Percentiles rank a stretch among this genome's conserved stretches.
Evolutionary conservation across 2,329 filamentous ascomycete genomes (phyloP).

Genomic region (Rugonectria rugulosa): DNA sequence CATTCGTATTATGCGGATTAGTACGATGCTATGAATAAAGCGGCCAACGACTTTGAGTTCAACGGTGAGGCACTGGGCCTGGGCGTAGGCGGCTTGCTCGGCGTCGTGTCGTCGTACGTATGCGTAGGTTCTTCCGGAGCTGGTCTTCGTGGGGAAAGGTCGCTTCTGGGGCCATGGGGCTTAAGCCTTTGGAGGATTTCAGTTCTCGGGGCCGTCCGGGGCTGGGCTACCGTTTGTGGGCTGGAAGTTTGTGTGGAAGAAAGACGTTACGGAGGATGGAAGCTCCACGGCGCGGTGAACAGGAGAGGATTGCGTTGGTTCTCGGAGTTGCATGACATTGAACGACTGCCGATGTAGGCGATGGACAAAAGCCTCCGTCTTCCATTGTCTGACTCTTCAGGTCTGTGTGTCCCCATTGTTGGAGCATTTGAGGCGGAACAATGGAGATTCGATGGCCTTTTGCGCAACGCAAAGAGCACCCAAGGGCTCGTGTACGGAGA

Average conservation of each 20-base stretch:
- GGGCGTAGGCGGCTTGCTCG: conserved; percentile 11
- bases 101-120: conserved; percentile 11
- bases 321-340: neutral
- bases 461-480: conserved; percentile 20
- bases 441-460: conserved; percentile 16
- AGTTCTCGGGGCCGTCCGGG: conserved; percentile 7
- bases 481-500: conserved; percentile 20
- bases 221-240: conserved; percentile 13
- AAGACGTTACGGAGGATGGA: neutral
- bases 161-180: conserved; percentile 6
- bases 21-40: neutral
- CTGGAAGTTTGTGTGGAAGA: conserved; percentile 5
- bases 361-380: conserved; percentile 1
- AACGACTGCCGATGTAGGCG: neutral
- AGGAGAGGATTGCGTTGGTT: neutral
- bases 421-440: conserved; percentile 10
- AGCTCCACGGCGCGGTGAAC: neutral
- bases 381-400: conserved; percentile 1
- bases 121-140: conserved; percentile 11
- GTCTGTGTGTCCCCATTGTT: conserved; percentile 14
- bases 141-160: conserved; percentile 19
- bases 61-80: conserved; percentile 12
- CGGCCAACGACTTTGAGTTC: neutral
- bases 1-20: no score
- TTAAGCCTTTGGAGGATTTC: neutral